phyloP scores from a whole-genome alignment of 139 green algal species.

The Yamagishiella unicocca region DNA sequence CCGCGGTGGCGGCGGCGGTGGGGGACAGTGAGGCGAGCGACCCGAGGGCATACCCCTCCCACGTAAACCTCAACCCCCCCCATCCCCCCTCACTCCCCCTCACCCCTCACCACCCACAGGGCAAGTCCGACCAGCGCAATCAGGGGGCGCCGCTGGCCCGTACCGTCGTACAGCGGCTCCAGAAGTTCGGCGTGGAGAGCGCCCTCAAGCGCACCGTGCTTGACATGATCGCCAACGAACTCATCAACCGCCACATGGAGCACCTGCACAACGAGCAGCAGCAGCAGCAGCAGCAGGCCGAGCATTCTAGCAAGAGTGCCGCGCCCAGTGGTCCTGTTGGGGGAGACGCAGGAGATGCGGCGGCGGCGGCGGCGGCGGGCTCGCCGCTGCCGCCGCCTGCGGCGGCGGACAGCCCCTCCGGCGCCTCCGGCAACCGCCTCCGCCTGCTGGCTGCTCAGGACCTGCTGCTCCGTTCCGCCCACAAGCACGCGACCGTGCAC shows the following conservation, averaged over 20 bases:
- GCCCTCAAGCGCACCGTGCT: constrained; percentile 87
- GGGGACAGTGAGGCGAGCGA: too few species aligned
- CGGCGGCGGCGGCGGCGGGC: not conserved
- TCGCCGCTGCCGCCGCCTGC: not conserved
- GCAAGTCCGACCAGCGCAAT: constrained; percentile 51
- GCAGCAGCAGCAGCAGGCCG: not conserved
- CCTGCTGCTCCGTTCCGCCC: not conserved
- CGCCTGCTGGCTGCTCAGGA: constrained; percentile 31
- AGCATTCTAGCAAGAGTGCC: not conserved
- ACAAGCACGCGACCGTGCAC: constrained; percentile 44
- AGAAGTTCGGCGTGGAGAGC: constrained; percentile 70
- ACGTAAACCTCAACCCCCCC: too few species aligned
- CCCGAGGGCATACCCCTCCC: too few species aligned
- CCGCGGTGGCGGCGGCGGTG: too few species aligned
- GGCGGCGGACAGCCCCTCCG: not conserved
- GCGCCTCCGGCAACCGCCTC: not conserved
- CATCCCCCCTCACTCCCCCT: not conserved
- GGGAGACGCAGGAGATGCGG: too few species aligned
- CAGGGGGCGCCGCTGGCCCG: constrained; percentile 64
- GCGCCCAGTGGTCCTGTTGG: not conserved
- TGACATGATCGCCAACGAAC: constrained; percentile 91
- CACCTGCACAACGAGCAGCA: constrained; percentile 10
- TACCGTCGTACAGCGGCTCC: constrained; percentile 89
- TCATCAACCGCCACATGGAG: constrained; percentile 60
- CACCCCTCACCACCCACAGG: constrained; percentile 6